phyloP scores from a whole-genome alignment of 306 rosid species.

The Prunus mume region DNA sequence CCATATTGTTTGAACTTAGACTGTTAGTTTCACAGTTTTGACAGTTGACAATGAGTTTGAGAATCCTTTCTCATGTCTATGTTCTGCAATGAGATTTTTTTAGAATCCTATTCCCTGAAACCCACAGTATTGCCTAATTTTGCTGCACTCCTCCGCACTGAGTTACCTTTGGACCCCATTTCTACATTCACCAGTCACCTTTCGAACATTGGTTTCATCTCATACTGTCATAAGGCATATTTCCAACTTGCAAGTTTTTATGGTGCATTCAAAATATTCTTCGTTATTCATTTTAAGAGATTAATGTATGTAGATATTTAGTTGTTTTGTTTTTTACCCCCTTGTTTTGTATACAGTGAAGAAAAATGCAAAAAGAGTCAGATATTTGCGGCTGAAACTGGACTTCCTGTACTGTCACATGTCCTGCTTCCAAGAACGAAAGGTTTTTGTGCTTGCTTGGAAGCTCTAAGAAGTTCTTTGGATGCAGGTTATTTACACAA shows the following conservation, averaged over 20 bases:
- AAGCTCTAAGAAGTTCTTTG: constrained; percentile 61
- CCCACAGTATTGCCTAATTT: not conserved
- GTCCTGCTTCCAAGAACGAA: constrained; percentile 87
- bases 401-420: constrained; percentile 69
- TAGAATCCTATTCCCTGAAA: too few species aligned
- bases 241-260: not conserved
- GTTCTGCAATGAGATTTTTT: too few species aligned
- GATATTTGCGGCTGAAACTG: constrained; percentile 66
- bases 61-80: too few species aligned
- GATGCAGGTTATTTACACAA: constrained; percentile 69
- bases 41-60: too few species aligned
- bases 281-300: constrained; percentile 3
- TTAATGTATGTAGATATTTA: not conserved
- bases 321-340: constrained; percentile 4
- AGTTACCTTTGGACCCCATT: not conserved
- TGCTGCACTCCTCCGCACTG: not conserved
- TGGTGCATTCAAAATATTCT: not conserved
- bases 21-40: too few species aligned
- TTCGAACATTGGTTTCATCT: not conserved
- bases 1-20: too few species aligned
- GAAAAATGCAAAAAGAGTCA: constrained; percentile 64
- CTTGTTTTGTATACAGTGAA: constrained; percentile 47
- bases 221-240: not conserved
- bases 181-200: not conserved
- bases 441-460: constrained; percentile 87